These are phyloP conservation scores for Penicillium sp. DNA, from an alignment of 2,329 filamentous ascomycete genomes.

Conservation along the genomic window DNA sequence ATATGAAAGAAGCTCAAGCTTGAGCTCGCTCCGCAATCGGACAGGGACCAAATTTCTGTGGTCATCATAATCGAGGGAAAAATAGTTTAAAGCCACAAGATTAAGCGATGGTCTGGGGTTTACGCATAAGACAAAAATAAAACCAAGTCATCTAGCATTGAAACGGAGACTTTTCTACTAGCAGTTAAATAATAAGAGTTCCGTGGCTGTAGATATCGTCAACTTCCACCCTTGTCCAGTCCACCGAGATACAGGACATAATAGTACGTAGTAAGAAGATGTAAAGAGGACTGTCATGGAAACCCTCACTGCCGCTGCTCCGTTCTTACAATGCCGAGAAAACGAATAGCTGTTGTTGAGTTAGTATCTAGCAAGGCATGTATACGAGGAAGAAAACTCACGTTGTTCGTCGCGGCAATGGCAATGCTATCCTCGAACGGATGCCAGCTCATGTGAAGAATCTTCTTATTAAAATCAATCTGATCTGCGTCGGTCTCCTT, in stretches of 20 bases:
- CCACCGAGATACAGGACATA: not conserved
- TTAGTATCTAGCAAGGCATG: constrained; percentile 12
- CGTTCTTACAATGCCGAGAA: constrained; percentile 64
- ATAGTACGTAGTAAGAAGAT: not conserved
- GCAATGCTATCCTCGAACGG: constrained; percentile 99
- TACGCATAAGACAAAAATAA: not conserved
- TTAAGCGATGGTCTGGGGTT: not conserved
- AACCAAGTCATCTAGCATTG: constrained; percentile 12
- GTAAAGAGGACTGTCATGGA: not conserved
- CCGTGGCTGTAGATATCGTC: constrained; percentile 5
- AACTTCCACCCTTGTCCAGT: not conserved
- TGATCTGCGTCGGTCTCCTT: constrained; percentile 99
- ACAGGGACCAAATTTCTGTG: not conserved
- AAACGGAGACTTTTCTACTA: constrained; percentile 9
- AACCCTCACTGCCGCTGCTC: constrained; percentile 10
- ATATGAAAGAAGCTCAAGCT: no score
- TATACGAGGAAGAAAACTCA: constrained; percentile 52
- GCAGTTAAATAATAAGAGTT: constrained; percentile 8
- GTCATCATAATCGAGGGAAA: no score
- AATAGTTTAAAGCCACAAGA: not conserved
- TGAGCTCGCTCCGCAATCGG: not conserved
- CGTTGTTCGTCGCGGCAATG: constrained; percentile 98
- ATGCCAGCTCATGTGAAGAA: constrained; percentile 99
- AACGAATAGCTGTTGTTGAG: constrained; percentile 61
- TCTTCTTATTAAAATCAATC: constrained; percentile 99